phyloP scores from a whole-genome alignment of 331 rosid species.

The Malus hybrid region DNA sequence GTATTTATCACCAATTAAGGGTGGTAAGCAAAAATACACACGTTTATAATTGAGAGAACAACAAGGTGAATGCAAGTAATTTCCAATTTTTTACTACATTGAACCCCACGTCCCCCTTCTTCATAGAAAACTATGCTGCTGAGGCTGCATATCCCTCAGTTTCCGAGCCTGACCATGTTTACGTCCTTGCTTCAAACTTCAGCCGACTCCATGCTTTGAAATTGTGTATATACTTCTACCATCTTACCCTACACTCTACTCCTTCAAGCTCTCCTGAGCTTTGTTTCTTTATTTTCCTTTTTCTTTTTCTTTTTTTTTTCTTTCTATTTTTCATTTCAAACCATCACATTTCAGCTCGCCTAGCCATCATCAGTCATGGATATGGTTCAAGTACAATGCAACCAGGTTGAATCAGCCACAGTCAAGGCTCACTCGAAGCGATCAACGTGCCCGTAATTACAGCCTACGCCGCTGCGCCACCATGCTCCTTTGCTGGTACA shows the following conservation, averaged over 20 bases:
- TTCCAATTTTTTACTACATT: conserved; percentile 10
- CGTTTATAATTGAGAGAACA: no score
- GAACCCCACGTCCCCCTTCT: conserved; percentile 55
- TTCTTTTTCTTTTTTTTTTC: background rate
- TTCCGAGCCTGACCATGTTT: conserved; percentile 84
- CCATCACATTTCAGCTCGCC: background rate
- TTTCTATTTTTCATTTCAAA: background rate
- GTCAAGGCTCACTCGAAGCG: conserved; percentile 32
- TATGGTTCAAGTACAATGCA: conserved; percentile 29
- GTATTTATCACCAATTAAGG: no score
- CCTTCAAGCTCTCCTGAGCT: conserved; percentile 16
- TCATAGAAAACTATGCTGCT: conserved; percentile 34
- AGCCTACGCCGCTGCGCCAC: conserved; percentile 91
- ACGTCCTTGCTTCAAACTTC: conserved; percentile 31
- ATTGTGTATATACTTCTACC: conserved; percentile 11
- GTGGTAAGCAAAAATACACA: no score
- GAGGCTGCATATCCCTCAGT: conserved; percentile 64
- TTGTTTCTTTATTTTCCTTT: conserved; percentile 1
- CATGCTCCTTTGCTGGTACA: conserved; percentile 92
- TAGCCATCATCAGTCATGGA: conserved; percentile 23
- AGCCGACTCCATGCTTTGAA: conserved; percentile 21
- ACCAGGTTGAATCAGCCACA: background rate
- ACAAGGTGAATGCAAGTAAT: no score
- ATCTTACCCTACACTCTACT: background rate
- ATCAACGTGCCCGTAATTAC: conserved; percentile 85